phyloP scores from a whole-genome alignment of 2,329 filamentous ascomycete genomes.

The Cercospora citrullina region DNA sequence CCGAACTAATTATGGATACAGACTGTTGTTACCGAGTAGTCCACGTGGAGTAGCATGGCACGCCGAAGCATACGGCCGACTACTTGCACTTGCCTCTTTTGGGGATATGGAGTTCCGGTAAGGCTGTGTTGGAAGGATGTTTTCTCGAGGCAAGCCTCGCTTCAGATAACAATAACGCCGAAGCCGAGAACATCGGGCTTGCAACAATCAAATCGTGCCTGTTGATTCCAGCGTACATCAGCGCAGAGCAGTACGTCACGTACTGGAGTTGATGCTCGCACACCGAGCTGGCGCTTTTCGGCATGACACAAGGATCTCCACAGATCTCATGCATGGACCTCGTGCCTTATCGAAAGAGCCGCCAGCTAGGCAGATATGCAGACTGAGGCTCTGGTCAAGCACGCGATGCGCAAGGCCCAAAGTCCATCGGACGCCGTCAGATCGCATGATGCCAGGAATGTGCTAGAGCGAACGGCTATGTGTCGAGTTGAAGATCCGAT shows the following conservation, averaged over 20 bases:
- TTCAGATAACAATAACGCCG: neutral
- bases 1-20: neutral
- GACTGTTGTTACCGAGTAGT: neutral
- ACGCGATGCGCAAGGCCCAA: neutral
- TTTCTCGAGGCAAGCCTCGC: neutral
- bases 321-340: neutral
- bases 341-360: slow-evolving; percentile 2
- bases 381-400: neutral
- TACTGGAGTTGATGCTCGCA: neutral
- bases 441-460: neutral
- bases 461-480: neutral
- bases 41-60: neutral
- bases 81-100: neutral
- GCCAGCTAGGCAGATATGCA: neutral
- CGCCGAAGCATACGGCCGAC: neutral
- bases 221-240: neutral
- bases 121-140: neutral
- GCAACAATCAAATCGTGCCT: neutral
- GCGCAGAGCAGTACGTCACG: neutral
- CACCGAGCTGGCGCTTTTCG: slow-evolving; percentile 1
- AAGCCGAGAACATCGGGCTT: neutral
- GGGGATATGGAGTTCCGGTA: neutral
- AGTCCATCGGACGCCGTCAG: neutral
- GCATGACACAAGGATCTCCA: neutral
- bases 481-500: neutral